Evolutionary conservation across 2,329 filamentous ascomycete genomes (phyloP), one percentile per base, ranked within the genome.

Genomic region (Botrytis galanthina): DNA sequence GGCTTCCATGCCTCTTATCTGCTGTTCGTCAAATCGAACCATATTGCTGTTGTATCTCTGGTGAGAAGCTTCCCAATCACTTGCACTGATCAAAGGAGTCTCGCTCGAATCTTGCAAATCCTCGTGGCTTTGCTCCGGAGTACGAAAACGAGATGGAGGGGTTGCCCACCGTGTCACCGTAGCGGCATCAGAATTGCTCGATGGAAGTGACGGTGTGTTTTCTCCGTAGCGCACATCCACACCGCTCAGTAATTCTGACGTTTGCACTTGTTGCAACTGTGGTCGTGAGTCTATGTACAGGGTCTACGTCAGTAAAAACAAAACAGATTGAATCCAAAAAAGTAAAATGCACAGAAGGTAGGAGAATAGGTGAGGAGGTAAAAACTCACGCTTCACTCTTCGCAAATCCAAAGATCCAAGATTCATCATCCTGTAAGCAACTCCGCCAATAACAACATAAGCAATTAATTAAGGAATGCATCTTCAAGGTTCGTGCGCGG

Each of bases 11-110:
- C 69, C 76, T 69, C 71, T 74, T 51, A 79, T 78, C 72, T 78
- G 77, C 61, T 79, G 75, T 73, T 81, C 78, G 75, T 80, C 77
- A 66, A 79, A 79, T 73, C 75, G 78, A 73, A 78, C 76, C 75
- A 75, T 70, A n/a, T 44, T 63, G 44, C 29, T 35, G 16, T 63
- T 61, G 64, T 73, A 63, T 70, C 51, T n/a, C 20, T 42, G 42
- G 44, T n/a, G 66, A 32, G 59, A n/a, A 26, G 57, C n/a, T 51
- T 48, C 42, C 51, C 32, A 51, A 26, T 51, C 37, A 37, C 22
- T 44, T 20, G 57, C 46, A 12, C 35, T 22, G 14, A 70, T 62
- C 44, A 73, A 37, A 51, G 72, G 72, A 4, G 32, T 9, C 29
- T 70, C 75, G 35, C 76, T 60, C 46, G 77, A 73, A 35, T 69